Evolutionary conservation across 2,329 filamentous ascomycete genomes (phyloP).

Genomic region (Aspergillus aculeatus): DNA sequence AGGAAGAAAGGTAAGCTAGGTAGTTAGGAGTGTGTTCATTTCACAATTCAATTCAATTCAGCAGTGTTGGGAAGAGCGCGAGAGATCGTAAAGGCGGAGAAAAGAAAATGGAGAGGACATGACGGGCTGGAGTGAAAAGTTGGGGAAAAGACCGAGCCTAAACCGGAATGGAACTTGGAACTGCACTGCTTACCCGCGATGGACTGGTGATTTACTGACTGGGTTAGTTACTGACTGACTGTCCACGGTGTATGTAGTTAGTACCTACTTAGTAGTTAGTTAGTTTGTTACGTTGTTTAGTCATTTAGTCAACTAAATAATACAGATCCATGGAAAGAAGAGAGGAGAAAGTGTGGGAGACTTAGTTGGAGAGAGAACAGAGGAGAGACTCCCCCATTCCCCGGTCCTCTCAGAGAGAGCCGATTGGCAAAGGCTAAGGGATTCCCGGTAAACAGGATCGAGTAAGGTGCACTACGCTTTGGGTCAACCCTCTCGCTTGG

Average conservation of each 20-base stretch:
- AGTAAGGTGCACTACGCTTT: not conserved
- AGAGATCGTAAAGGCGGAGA: conserved; percentile 18
- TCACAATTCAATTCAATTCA: conserved; percentile 1
- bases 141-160: conserved; percentile 15
- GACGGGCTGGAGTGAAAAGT: conserved; percentile 11
- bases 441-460: conserved; percentile 3
- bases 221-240: too few species aligned
- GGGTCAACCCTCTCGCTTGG: not conserved
- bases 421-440: conserved; percentile 1
- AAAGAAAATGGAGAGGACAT: conserved; percentile 16
- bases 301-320: too few species aligned
- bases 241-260: too few species aligned
- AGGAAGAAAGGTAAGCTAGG: too few species aligned
- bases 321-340: not conserved
- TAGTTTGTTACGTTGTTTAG: too few species aligned
- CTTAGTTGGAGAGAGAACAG: not conserved
- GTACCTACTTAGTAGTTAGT: not conserved
- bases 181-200: conserved; percentile 20
- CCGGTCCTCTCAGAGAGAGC: not conserved
- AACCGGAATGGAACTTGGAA: not conserved
- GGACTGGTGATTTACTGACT: too few species aligned
- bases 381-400: not conserved
- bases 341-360: not conserved
- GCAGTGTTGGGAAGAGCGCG: conserved; percentile 1
- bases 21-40: not conserved